Conservation (phyloP, 495 filamentous ascomycete species). For the Cudoniella acicularis region DNA sequence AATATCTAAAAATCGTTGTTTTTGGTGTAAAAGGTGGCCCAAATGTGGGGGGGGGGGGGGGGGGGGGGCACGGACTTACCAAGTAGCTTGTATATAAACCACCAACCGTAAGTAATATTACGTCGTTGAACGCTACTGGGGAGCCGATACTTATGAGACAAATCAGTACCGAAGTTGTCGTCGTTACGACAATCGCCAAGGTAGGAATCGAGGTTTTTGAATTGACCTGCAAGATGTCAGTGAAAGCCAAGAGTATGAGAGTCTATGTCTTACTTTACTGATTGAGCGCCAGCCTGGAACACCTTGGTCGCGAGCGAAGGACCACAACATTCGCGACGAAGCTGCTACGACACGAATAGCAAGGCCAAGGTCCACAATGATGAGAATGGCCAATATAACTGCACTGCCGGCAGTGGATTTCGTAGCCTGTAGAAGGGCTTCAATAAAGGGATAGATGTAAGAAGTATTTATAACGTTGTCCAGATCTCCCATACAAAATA, state of each 20-base stretch:
- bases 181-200: conserved; percentile 13
- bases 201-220: conserved; percentile 15
- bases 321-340: conserved; percentile 50
- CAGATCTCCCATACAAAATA: background rate
- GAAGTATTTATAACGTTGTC: background rate
- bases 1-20: no score
- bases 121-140: conserved; percentile 43
- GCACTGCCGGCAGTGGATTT: background rate
- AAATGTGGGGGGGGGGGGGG: no score
- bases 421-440: background rate
- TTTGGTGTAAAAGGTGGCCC: no score
- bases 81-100: no score
- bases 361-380: conserved; percentile 9
- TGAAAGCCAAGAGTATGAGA: background rate
- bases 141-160: conserved; percentile 14
- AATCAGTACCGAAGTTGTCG: conserved; percentile 12
- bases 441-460: background rate
- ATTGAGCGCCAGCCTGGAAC: conserved; percentile 38
- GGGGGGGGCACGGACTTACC: no score
- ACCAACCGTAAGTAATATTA: conserved; percentile 42
- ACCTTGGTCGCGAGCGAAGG: conserved; percentile 49
- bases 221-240: conserved; percentile 4
- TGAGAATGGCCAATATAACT: conserved; percentile 3
- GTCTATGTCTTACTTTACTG: conserved; percentile 16
- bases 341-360: conserved; percentile 24